These are phyloP conservation scores for Inga oerstediana DNA, from an alignment of 306 rosid species.

Conservation along the genomic window DNA sequence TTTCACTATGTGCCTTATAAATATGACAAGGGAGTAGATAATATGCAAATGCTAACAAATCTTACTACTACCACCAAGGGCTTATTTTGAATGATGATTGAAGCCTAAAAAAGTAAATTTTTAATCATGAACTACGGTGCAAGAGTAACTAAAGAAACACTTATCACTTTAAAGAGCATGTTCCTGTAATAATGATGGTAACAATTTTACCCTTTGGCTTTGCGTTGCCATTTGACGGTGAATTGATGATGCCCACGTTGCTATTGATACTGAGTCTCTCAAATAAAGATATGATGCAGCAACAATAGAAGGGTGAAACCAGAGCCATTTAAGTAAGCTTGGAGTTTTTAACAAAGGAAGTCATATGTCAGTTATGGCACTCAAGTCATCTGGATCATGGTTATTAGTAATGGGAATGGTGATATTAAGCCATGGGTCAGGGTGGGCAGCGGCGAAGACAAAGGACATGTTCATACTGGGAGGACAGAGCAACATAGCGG, in stretches of 20 bases:
- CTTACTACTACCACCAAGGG: too few species aligned
- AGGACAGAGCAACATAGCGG: slow-evolving; percentile 84
- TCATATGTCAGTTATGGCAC: background rate
- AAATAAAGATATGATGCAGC: background rate
- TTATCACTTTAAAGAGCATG: too few species aligned
- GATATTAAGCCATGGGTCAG: background rate
- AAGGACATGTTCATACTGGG: slow-evolving; percentile 53
- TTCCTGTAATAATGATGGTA: background rate
- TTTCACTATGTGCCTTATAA: too few species aligned
- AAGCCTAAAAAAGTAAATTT: too few species aligned
- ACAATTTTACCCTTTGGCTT: background rate
- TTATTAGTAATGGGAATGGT: background rate
- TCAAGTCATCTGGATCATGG: background rate
- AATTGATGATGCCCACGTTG: background rate
- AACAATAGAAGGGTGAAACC: background rate
- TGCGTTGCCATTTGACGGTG: background rate
- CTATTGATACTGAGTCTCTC: background rate
- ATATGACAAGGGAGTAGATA: too few species aligned
- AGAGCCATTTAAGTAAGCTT: background rate
- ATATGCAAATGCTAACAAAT: too few species aligned
- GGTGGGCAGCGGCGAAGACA: background rate
- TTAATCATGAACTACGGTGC: too few species aligned
- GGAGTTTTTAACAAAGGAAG: background rate
- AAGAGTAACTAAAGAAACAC: too few species aligned
- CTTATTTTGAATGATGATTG: too few species aligned